phyloP scores from a whole-genome alignment of 164 flowering plant species.

The Berberis vulgaris region DNA sequence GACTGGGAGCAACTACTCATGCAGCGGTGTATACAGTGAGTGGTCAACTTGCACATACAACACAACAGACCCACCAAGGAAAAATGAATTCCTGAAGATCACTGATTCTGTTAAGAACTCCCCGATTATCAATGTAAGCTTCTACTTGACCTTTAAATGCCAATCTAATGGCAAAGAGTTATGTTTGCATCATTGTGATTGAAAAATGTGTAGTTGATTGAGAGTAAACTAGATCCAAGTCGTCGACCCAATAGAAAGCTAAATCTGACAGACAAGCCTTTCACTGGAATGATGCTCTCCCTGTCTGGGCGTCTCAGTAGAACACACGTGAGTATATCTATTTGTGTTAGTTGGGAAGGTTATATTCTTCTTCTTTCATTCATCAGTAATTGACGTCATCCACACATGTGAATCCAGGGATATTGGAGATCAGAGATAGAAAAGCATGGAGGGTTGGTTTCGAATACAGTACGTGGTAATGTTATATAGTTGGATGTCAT shows the following conservation, averaged over 20 bases:
- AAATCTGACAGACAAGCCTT: constrained; percentile 35
- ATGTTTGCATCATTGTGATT: neutral
- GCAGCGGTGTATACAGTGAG: constrained; percentile 49
- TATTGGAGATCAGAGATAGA: constrained; percentile 58
- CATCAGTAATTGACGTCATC: neutral
- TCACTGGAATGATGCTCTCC: constrained; percentile 46
- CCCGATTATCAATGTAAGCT: neutral
- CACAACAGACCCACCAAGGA: constrained; percentile 53
- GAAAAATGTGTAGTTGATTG: constrained; percentile 32
- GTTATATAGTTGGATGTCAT: neutral
- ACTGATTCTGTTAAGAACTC: constrained; percentile 23
- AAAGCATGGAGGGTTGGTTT: constrained; percentile 61
- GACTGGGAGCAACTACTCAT: constrained; percentile 33
- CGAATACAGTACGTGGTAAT: constrained; percentile 44
- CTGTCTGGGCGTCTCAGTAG: constrained; percentile 61
- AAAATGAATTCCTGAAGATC: constrained; percentile 29
- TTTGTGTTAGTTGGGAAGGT: neutral
- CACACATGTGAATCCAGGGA: constrained; percentile 25
- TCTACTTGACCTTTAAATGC: neutral
- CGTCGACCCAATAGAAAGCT: constrained; percentile 27
- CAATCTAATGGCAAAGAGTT: neutral
- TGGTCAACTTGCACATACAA: constrained; percentile 64
- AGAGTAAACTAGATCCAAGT: constrained; percentile 36
- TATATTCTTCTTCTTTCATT: neutral
- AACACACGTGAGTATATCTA: constrained; percentile 41